Percentiles rank a stretch among this genome's conserved stretches.
Conservation (phyloP, 129 eudicot genomes). For the Saussurea involucrata region DNA sequence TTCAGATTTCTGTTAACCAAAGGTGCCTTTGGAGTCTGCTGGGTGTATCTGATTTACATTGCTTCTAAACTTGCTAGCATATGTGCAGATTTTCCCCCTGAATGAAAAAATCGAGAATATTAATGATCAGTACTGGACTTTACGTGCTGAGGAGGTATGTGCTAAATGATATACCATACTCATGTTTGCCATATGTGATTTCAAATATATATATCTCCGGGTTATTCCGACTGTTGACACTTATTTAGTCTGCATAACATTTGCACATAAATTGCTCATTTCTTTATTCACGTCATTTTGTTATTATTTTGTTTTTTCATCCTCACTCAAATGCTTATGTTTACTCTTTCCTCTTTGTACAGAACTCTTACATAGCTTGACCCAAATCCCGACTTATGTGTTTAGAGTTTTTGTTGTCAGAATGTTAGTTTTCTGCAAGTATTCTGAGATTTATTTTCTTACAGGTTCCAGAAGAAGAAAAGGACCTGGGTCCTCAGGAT, state of each 20-base stretch:
- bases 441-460: constrained; percentile 6
- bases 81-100: constrained; percentile 66
- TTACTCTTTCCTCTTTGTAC: neutral
- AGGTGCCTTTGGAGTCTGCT: neutral
- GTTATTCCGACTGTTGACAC: neutral
- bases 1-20: neutral
- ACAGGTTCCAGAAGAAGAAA: constrained; percentile 89
- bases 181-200: neutral
- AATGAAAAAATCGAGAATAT: constrained; percentile 74
- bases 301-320: neutral
- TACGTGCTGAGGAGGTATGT: constrained; percentile 96
- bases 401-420: constrained; percentile 12
- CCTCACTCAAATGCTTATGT: neutral
- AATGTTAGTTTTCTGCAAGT: constrained; percentile 9
- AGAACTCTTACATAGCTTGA: neutral
- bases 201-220: neutral
- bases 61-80: neutral
- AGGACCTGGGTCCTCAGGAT: constrained; percentile 64
- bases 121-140: constrained; percentile 82
- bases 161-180: neutral
- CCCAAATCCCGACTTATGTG: neutral
- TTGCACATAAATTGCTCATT: neutral
- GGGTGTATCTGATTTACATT: neutral
- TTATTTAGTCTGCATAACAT: neutral
- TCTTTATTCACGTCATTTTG: neutral